Percentiles rank a stretch among this genome's conserved stretches.
These are phyloP conservation scores for Hortiboletus campestris DNA, from an alignment of 768 basidiomycete genomes.

Conservation along the genomic window DNA sequence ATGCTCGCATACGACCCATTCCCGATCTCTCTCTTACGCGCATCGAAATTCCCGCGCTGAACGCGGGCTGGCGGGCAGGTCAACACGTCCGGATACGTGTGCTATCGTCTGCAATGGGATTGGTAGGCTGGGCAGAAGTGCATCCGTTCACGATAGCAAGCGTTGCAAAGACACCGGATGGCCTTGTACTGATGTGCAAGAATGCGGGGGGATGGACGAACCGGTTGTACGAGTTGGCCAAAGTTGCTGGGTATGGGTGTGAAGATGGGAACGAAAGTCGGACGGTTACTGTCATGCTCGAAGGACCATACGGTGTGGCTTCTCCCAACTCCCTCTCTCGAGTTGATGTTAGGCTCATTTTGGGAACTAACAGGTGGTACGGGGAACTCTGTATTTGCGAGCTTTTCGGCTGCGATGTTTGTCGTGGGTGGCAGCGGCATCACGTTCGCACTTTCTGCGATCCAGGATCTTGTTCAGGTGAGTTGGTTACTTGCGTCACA, in stretches of 20 bases:
- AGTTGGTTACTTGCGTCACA: neutral
- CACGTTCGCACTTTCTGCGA: conserved; percentile 50
- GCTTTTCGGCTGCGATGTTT: conserved; percentile 53
- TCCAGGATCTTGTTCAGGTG: conserved; percentile 51
- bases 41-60: conserved; percentile 44
- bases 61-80: conserved; percentile 56
- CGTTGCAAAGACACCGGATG: conserved; percentile 39
- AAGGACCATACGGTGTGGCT: conserved; percentile 51
- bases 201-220: conserved; percentile 50
- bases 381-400: conserved; percentile 45
- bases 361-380: conserved; percentile 35
- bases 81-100: conserved; percentile 58
- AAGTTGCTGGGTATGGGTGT: conserved; percentile 35
- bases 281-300: conserved; percentile 42
- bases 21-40: conserved; percentile 46
- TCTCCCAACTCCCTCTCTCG: neutral
- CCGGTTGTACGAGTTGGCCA: conserved; percentile 41
- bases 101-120: conserved; percentile 39
- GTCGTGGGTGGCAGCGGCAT: conserved; percentile 63
- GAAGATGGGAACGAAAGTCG: conserved; percentile 23
- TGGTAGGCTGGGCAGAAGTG: conserved; percentile 39
- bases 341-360: neutral
- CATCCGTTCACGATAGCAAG: conserved; percentile 57
- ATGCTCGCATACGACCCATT: conserved; percentile 45
- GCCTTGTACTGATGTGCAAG: conserved; percentile 52